These are phyloP conservation scores for Globisporangium emineosum DNA, from an alignment of 352 stramenopile genomes.

Conservation along the genomic window DNA sequence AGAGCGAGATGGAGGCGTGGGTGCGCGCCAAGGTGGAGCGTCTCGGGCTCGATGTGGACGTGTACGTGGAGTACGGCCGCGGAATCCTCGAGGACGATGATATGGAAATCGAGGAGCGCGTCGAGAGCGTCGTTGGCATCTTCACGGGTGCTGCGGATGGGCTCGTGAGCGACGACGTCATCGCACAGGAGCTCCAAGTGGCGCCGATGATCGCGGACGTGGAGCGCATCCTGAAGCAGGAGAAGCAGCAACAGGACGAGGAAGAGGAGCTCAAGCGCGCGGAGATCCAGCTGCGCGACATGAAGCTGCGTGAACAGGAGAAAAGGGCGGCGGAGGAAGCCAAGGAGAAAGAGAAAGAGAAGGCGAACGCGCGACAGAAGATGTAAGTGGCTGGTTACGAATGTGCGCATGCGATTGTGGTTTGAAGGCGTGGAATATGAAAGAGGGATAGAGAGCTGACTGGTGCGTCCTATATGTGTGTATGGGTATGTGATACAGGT, in stretches of 20 bases:
- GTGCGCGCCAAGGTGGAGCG: slow-evolving; percentile 52
- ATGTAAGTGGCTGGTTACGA: slow-evolving; percentile 28
- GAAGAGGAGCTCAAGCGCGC: slow-evolving; percentile 36
- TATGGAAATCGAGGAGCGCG: slow-evolving; percentile 63
- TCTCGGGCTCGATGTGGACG: slow-evolving; percentile 60
- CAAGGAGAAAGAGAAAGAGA: slow-evolving; percentile 52
- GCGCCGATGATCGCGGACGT: slow-evolving; percentile 50
- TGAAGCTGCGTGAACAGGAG: slow-evolving; percentile 58
- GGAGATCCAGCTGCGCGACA: slow-evolving; percentile 49
- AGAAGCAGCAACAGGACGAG: slow-evolving; percentile 31
- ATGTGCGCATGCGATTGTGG: not conserved
- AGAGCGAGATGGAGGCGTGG: slow-evolving; percentile 50
- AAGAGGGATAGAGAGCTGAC: not conserved
- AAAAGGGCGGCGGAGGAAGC: slow-evolving; percentile 56
- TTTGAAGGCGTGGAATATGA: not conserved
- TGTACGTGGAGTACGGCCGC: slow-evolving; percentile 76
- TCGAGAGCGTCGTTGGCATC: slow-evolving; percentile 58
- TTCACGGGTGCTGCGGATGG: slow-evolving; percentile 59
- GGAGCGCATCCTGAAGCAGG: slow-evolving; percentile 34
- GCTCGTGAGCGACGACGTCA: slow-evolving; percentile 33
- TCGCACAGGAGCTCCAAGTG: slow-evolving; percentile 39
- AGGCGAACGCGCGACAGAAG: slow-evolving; percentile 56
- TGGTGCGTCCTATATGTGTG: not conserved
- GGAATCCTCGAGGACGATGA: slow-evolving; percentile 74
- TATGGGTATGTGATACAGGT: slow-evolving; percentile 18